These are phyloP conservation scores for Aureobasidium subglaciale DNA, from an alignment of 2,329 filamentous ascomycete genomes.

Conservation along the genomic window DNA sequence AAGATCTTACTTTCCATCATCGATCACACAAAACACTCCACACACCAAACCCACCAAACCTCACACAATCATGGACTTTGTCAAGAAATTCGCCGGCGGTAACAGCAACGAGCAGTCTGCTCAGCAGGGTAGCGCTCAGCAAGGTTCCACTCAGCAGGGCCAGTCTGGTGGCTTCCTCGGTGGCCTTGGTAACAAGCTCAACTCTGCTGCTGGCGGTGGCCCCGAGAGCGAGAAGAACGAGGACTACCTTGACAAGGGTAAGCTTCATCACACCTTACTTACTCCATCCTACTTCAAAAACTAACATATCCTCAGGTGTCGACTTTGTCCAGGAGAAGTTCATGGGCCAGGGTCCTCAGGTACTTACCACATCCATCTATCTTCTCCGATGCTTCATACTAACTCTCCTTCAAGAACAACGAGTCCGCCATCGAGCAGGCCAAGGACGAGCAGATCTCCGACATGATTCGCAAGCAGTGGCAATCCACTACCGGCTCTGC, in stretches of 20 bases:
- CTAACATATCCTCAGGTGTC: slow-evolving; percentile 49
- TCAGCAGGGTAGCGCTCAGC: slow-evolving; percentile 24
- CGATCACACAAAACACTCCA: not conserved
- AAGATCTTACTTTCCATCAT: not conserved
- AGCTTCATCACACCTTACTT: slow-evolving; percentile 11
- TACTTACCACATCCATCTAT: not conserved
- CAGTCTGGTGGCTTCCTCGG: slow-evolving; percentile 43
- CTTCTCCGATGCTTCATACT: not conserved
- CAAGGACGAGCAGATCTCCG: slow-evolving; percentile 71
- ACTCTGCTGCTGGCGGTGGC: slow-evolving; percentile 65
- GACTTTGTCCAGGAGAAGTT: slow-evolving; percentile 73
- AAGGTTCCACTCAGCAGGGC: slow-evolving; percentile 24
- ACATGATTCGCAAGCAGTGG: slow-evolving; percentile 63
- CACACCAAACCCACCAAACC: not conserved
- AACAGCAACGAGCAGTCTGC: slow-evolving; percentile 13
- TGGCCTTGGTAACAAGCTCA: slow-evolving; percentile 63
- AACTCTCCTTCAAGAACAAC: slow-evolving; percentile 47
- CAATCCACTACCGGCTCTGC: slow-evolving; percentile 62
- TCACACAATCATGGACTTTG: slow-evolving; percentile 38
- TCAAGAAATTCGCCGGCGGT: slow-evolving; percentile 40
- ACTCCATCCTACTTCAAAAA: not conserved
- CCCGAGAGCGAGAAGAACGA: slow-evolving; percentile 72
- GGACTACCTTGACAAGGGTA: slow-evolving; percentile 76
- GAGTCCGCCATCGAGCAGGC: slow-evolving; percentile 65
- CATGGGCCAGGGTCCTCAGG: slow-evolving; percentile 53